phyloP scores from a whole-genome alignment of 2,329 filamentous ascomycete species.

The Penicillium expansum region DNA sequence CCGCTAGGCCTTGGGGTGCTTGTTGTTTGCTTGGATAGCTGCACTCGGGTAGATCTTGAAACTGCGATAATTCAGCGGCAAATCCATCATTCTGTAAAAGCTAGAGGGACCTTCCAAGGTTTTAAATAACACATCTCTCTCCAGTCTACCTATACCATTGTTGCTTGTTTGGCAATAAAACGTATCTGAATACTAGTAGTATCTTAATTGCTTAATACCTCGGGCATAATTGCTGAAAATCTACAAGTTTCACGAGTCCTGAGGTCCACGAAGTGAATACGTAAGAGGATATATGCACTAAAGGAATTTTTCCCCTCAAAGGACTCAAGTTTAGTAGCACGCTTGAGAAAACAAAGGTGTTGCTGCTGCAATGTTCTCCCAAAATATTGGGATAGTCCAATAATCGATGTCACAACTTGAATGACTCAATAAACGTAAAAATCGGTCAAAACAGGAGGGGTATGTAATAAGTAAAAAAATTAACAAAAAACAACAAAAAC shows the following conservation, averaged over 20 bases:
- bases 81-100: neutral
- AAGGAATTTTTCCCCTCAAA: neutral
- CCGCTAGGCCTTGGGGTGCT: neutral
- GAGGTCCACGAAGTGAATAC: neutral
- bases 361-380: neutral
- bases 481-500: neutral
- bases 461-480: slow-evolving; percentile 5
- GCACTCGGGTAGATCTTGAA: neutral
- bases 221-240: neutral
- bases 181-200: neutral
- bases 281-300: neutral
- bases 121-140: neutral
- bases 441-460: neutral
- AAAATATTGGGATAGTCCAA: neutral
- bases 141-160: neutral
- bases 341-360: neutral
- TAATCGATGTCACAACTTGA: neutral
- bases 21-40: neutral
- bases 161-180: neutral
- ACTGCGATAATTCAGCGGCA: neutral
- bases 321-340: neutral
- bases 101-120: neutral
- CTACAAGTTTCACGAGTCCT: no score
- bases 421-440: neutral
- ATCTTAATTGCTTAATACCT: neutral